Base-by-base conservation (phyloP, 2,329 filamentous ascomycete genomes). In the Colletotrichum australisinense region DNA sequence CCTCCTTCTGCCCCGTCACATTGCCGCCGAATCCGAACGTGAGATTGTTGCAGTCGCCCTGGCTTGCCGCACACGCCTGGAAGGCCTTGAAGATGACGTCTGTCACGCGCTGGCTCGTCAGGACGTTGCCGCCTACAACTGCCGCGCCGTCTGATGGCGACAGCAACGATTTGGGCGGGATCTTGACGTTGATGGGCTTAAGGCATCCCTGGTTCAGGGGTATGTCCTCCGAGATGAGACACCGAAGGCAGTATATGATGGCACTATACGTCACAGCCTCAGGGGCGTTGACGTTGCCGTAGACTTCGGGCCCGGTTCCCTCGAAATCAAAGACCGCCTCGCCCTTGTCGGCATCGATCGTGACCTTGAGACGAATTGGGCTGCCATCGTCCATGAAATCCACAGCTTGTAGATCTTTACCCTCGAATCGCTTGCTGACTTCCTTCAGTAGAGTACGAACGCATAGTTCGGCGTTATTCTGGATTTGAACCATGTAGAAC, bases 381-480 rank as follows among this genome's bases (percentile, higher is more conserved):
- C 90, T 93, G 5, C 94, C 94, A 74, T 97, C 94, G 78, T 97
- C 94, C 94, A 97, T 96, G 81, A 92, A 93, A 77, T 97, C 94
- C 5, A 92, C 85, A 0, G 94, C 93, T 3, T 90, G 89, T 1
- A 97, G 86, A 56, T 93, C 90, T 69, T 91, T 88, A 9, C 93
- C 93, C 76, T 91, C 88, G 76, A 95, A 95, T 6, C 91, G 88
- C 78, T 90, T 89, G 79, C 92, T 87, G 3, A 95, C 91, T 5
- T 90, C 87, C 77, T 93, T 94, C 59, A 97, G 87, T 1, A 97
- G 87, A 63, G 90, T 91, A 28, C 93, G 88, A 0, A 97, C 94
- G 63, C 91, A 93, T 2, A 89, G 84, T 80, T 96, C 94, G 1
- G 94, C 94, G 72, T 95, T 96, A 69, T 91, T 88, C 80, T 97